Conservation (phyloP, 768 basidiomycete species). For the Heimioporus sp. region DNA sequence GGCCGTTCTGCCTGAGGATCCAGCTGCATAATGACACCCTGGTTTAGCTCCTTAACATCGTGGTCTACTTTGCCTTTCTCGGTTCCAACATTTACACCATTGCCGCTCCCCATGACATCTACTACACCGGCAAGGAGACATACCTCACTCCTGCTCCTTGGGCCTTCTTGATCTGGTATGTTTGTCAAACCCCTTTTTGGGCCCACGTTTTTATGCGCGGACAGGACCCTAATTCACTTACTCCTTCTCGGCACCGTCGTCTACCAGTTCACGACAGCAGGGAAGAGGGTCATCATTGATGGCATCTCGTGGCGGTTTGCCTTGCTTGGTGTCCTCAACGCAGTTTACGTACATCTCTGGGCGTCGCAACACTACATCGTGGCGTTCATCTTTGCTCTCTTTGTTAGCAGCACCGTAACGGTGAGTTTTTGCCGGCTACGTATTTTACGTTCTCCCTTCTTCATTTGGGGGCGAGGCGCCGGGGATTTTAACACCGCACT, state of each 20-base stretch:
- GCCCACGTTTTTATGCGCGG: slow-evolving; percentile 13
- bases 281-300: slow-evolving; percentile 79
- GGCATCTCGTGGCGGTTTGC: slow-evolving; percentile 92
- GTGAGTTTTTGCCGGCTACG: slow-evolving; percentile 22
- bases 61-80: slow-evolving; percentile 84
- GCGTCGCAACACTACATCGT: slow-evolving; percentile 66
- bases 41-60: slow-evolving; percentile 66
- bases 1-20: neutral
- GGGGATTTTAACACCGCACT: slow-evolving; percentile 2
- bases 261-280: slow-evolving; percentile 81
- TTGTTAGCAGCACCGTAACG: slow-evolving; percentile 75
- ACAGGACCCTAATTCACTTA: slow-evolving; percentile 83
- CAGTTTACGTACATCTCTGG: slow-evolving; percentile 89
- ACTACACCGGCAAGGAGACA: slow-evolving; percentile 76
- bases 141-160: slow-evolving; percentile 94
- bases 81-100: slow-evolving; percentile 89
- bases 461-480: slow-evolving; percentile 8
- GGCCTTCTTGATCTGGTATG: slow-evolving; percentile 88
- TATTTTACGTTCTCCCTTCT: slow-evolving; percentile 11
- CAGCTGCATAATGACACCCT: neutral
- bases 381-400: slow-evolving; percentile 86
- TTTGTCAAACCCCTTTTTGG: neutral
- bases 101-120: slow-evolving; percentile 68
- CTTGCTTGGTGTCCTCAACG: slow-evolving; percentile 81
- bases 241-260: slow-evolving; percentile 88